A percentile compares a stretch with the other conserved stretches of the same genome.
Conservation (phyloP, 306 rosid species). For the Rosa persica region DNA sequence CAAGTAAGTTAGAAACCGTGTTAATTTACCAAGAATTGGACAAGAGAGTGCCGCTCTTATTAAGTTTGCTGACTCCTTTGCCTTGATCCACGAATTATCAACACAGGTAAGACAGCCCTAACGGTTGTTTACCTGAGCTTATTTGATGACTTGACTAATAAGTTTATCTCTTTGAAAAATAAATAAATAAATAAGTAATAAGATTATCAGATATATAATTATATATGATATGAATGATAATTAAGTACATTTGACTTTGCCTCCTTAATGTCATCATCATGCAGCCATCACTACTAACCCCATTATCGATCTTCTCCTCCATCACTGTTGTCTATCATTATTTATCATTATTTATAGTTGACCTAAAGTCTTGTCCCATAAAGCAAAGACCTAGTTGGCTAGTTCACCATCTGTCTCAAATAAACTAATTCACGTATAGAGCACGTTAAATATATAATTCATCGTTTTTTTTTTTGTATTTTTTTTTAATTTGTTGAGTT, state of each 20-base stretch:
- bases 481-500: neutral
- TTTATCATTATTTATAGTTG: neutral
- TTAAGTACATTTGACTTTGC: neutral
- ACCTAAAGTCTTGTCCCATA: neutral
- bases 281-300: neutral
- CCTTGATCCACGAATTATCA: slow-evolving; percentile 1
- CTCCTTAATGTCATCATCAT: neutral
- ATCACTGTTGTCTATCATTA: neutral
- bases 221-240: neutral
- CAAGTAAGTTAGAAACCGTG: neutral
- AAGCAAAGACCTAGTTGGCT: neutral
- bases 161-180: neutral
- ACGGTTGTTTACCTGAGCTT: slow-evolving; percentile 7
- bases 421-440: neutral
- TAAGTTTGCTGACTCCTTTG: neutral
- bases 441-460: neutral
- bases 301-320: neutral
- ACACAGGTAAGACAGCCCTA: neutral
- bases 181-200: neutral
- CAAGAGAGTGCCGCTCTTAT: neutral
- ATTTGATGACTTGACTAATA: neutral
- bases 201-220: neutral
- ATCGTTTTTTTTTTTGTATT: neutral
- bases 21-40: neutral
- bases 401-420: neutral